phyloP scores from a whole-genome alignment of 306 rosid species.

The Calophaca sinica region DNA sequence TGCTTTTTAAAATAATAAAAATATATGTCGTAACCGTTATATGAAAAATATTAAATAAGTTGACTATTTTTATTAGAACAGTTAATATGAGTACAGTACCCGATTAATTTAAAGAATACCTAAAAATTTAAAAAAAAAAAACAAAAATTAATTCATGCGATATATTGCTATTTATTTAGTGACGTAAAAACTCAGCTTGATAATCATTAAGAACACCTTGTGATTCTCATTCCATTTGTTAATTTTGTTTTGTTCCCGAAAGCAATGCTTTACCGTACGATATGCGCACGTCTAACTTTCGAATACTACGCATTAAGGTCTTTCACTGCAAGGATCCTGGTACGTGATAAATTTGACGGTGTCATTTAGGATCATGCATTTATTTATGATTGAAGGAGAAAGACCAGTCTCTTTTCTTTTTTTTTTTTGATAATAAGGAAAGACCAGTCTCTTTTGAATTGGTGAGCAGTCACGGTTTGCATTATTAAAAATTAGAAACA shows the following conservation, averaged over 20 bases:
- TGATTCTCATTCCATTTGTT: slow-evolving; percentile 8
- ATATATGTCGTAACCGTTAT: too few species aligned
- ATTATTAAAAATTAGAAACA: background rate
- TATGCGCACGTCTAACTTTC: slow-evolving; percentile 39
- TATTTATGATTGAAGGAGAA: slow-evolving; percentile 23
- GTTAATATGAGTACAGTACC: too few species aligned
- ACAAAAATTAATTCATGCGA: too few species aligned
- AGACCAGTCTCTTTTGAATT: slow-evolving; percentile 36
- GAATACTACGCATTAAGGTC: slow-evolving; percentile 11
- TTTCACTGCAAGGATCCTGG: slow-evolving; percentile 5
- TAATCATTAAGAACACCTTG: slow-evolving; percentile 38
- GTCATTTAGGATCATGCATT: slow-evolving; percentile 17
- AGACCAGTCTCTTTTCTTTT: background rate
- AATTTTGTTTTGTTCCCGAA: slow-evolving; percentile 33
- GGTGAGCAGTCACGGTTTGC: slow-evolving; percentile 31
- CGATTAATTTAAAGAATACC: too few species aligned
- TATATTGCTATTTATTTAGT: background rate
- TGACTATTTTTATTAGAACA: too few species aligned
- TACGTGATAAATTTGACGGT: slow-evolving; percentile 17
- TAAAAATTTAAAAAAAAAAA: too few species aligned
- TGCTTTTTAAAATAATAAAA: too few species aligned
- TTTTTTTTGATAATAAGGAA: too few species aligned
- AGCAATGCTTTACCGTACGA: slow-evolving; percentile 36
- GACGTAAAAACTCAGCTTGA: slow-evolving; percentile 27
- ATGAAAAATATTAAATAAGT: too few species aligned